These are phyloP conservation scores for Tetracladium maxilliforme DNA, from an alignment of 2,329 filamentous ascomycete genomes.

Conservation along the genomic window DNA sequence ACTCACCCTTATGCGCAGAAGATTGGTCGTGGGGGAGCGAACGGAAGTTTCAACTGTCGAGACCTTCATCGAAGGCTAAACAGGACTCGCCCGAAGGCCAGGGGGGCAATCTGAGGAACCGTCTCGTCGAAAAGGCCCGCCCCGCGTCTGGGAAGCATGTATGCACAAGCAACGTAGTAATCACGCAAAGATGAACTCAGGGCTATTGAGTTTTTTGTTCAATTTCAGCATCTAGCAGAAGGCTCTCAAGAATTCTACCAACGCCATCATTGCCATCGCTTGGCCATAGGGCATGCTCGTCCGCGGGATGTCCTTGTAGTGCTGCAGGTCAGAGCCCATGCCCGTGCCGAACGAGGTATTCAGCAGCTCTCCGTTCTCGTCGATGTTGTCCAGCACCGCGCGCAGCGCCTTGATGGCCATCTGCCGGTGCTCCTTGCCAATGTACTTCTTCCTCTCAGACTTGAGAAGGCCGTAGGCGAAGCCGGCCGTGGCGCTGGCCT, in stretches of 20 bases:
- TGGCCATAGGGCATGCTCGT: slow-evolving; percentile 79
- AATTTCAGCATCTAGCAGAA: slow-evolving; percentile 27
- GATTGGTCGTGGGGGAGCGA: no score
- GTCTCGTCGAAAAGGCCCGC: no score
- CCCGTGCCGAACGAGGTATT: slow-evolving; percentile 68
- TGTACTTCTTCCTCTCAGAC: slow-evolving; percentile 53
- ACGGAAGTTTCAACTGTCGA: no score
- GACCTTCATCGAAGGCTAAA: no score
- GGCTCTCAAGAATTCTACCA: slow-evolving; percentile 57
- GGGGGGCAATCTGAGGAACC: no score
- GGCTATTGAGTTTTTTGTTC: slow-evolving; percentile 1
- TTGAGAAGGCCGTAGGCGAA: slow-evolving; percentile 74
- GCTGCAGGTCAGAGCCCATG: slow-evolving; percentile 60
- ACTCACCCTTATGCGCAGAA: no score
- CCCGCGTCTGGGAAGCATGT: no score
- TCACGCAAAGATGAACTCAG: no score
- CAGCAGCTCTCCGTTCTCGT: slow-evolving; percentile 50
- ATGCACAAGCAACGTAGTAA: no score
- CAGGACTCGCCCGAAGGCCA: no score
- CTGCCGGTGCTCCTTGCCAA: slow-evolving; percentile 43
- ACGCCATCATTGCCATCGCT: slow-evolving; percentile 71
- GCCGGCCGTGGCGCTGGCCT: slow-evolving; percentile 65
- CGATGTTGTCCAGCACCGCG: slow-evolving; percentile 53
- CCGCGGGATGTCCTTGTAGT: slow-evolving; percentile 62
- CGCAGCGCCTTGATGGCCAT: slow-evolving; percentile 51